These are phyloP conservation scores for Scalesia atractyloides DNA, from an alignment of 129 eudicot genomes.

Conservation along the genomic window DNA sequence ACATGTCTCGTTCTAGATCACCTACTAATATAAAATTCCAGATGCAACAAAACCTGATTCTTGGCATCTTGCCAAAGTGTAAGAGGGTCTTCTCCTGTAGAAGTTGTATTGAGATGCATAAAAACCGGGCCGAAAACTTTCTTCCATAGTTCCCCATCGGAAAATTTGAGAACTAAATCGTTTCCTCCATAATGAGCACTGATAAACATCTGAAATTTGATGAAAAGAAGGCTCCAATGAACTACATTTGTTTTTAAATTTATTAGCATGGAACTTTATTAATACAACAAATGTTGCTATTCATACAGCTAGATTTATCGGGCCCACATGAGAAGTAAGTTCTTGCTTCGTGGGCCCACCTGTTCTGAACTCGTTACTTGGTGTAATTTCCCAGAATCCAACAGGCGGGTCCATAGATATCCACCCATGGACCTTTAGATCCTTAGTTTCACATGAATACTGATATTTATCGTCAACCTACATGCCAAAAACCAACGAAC, in stretches of 20 bases:
- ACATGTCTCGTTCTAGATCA: no score
- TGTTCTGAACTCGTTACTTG: constrained; percentile 55
- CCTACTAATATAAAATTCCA: no score
- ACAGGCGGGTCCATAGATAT: constrained; percentile 42
- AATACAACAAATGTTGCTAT: background rate
- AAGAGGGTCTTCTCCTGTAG: constrained; percentile 37
- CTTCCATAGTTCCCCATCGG: constrained; percentile 77
- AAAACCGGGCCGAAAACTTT: constrained; percentile 89
- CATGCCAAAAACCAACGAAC: background rate
- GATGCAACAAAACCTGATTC: constrained; percentile 37
- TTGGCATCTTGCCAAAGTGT: constrained; percentile 76
- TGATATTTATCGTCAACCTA: constrained; percentile 74
- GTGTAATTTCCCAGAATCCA: constrained; percentile 65
- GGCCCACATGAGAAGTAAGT: constrained; percentile 74
- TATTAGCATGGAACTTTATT: background rate
- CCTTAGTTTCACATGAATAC: constrained; percentile 57
- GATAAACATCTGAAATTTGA: constrained; percentile 35
- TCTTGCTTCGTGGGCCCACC: constrained; percentile 61
- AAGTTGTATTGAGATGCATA: constrained; percentile 51
- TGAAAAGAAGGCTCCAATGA: background rate
- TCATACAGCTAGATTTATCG: constrained; percentile 65
- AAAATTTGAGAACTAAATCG: constrained; percentile 61
- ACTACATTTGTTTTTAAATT: background rate
- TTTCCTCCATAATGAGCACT: constrained; percentile 81
- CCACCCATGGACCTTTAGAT: constrained; percentile 64